Conservation (phyloP, 2,329 filamentous ascomycete species). For the Coniochaeta prunicola region DNA sequence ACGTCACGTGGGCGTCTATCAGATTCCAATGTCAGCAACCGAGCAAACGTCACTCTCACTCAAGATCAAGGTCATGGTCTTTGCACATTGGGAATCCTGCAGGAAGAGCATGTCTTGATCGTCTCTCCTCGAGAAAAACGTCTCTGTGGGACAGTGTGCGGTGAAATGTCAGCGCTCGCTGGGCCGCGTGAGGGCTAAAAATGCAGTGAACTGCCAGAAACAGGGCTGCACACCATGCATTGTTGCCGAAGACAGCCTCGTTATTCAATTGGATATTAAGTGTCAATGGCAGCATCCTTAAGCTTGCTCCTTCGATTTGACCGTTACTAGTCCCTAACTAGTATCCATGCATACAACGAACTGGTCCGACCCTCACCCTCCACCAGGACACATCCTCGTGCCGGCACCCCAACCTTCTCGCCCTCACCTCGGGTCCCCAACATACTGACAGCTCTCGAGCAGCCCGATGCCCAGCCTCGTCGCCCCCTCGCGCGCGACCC, state of each 20-base stretch:
- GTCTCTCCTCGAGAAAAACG: too few relatives aligned
- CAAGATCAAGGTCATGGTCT: not conserved
- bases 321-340: not conserved
- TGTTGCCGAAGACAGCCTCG: too few relatives aligned
- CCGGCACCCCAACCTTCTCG: not conserved
- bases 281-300: too few relatives aligned
- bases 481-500: not conserved
- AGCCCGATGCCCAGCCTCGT: not conserved
- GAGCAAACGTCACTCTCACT: too few relatives aligned
- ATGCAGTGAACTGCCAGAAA: not conserved
- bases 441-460: not conserved
- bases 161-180: too few relatives aligned
- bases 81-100: not conserved
- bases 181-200: not conserved
- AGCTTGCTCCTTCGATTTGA: too few relatives aligned
- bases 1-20: constrained; percentile 1
- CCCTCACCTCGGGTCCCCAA: not conserved
- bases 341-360: not conserved
- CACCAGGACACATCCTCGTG: not conserved
- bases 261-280: too few relatives aligned
- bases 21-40: not conserved
- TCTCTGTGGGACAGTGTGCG: too few relatives aligned
- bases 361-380: not conserved
- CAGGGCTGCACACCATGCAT: too few relatives aligned
- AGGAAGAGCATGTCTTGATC: not conserved